Percentiles rank a stretch among this genome's conserved stretches.
These are phyloP conservation scores for Termitomyces sp. DNA, from an alignment of 768 basidiomycete genomes.

Conservation along the genomic window DNA sequence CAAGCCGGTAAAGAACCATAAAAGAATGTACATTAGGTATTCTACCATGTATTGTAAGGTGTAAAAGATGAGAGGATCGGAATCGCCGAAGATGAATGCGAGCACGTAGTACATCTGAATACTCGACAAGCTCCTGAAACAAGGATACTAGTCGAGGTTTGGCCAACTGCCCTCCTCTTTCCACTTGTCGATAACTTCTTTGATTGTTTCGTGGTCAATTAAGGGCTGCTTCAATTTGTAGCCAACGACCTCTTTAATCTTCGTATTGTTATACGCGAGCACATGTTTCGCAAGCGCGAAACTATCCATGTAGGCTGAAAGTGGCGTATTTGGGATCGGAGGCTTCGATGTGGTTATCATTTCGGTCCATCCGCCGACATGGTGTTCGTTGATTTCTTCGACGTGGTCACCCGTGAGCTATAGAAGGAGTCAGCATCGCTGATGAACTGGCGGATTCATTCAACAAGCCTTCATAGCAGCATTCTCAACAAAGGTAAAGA, in stretches of 20 bases:
- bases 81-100: conserved; percentile 7
- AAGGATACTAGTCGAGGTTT: conserved; percentile 21
- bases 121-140: not conserved
- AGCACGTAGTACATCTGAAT: conserved; percentile 1
- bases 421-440: not conserved
- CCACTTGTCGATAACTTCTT: conserved; percentile 76
- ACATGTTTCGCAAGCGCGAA: conserved; percentile 65
- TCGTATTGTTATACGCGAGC: conserved; percentile 62
- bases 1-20: not conserved
- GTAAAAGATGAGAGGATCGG: conserved; percentile 1
- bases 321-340: conserved; percentile 62
- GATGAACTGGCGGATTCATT: not conserved
- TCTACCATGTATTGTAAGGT: conserved; percentile 2
- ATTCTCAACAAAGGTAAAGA: conserved; percentile 66
- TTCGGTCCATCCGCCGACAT: conserved; percentile 77
- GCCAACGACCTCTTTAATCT: conserved; percentile 68
- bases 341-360: conserved; percentile 72
- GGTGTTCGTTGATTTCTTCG: conserved; percentile 82
- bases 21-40: not conserved
- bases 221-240: conserved; percentile 60
- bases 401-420: conserved; percentile 68
- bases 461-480: conserved; percentile 58
- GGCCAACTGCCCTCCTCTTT: conserved; percentile 65
- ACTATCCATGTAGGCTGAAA: conserved; percentile 77
- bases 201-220: conserved; percentile 55